Percentiles rank a stretch among this genome's conserved stretches.
Evolutionary conservation across 2,329 filamentous ascomycete species (phyloP).

Genomic region (Nemania bipapillata): DNA sequence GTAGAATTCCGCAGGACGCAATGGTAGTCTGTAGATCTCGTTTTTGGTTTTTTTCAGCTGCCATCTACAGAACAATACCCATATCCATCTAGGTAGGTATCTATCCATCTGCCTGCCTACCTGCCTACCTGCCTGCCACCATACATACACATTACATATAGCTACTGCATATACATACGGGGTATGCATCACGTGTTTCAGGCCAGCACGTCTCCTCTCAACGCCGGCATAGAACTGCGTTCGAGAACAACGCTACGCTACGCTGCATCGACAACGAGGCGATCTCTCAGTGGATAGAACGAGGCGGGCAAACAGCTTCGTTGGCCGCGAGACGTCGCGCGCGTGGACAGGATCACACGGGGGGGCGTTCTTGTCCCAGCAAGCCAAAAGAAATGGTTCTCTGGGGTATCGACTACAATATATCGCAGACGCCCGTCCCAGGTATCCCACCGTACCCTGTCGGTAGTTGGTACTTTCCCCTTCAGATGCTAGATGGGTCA

Average conservation of each 20-base stretch:
- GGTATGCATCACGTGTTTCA: constrained; percentile 1
- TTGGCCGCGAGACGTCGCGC: background rate
- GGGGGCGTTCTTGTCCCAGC: background rate
- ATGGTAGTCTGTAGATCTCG: background rate
- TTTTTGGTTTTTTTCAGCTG: background rate
- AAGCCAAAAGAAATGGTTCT: background rate
- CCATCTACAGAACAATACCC: no score
- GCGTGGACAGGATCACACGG: constrained; percentile 2
- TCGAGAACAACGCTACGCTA: background rate
- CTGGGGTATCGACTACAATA: background rate
- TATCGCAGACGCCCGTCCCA: background rate
- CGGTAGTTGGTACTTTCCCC: background rate
- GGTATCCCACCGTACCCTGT: constrained; percentile 11
- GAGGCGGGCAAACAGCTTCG: background rate
- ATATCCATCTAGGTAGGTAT: no score
- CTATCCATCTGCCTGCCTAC: no score
- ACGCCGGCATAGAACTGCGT: background rate
- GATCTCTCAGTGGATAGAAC: background rate
- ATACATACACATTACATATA: no score
- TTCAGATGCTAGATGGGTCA: background rate
- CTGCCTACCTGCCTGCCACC: no score
- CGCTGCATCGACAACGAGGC: no score
- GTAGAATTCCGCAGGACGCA: background rate
- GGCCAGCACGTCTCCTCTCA: background rate
- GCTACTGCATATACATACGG: background rate